Base-by-base conservation (phyloP, 2,329 filamentous ascomycete species). In the Arthrinium puccinioides region DNA sequence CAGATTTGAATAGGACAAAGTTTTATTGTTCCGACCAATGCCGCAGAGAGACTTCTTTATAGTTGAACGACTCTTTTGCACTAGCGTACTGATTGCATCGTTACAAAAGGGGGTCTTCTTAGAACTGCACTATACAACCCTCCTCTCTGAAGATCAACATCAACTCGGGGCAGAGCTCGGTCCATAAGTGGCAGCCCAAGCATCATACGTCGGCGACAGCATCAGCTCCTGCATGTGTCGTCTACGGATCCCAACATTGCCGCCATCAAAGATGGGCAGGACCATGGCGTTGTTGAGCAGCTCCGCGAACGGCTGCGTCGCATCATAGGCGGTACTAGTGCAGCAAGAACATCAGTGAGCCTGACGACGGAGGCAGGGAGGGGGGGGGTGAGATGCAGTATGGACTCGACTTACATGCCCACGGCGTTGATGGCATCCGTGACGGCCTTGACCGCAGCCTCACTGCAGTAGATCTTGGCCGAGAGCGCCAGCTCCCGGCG, bases 231-330 rank as follows among this genome's bases (percentile, higher is more conserved):
- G 63, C 38, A 74, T 45, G 39, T 70, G 63, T 20, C 70, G 55
- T 36, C 70, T 60, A 27, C 71, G 54, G 6, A 75, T 63, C 0
- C 72, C 71, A 9, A 75, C 60, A 49, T 76, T 76, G 0, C 72
- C 71, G 1, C 70, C 69, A 41, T 75, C 71, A 38, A 75, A 74
- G 18, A 67, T 63, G 4, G 69, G 67, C 35, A 73, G 41, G 4
- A 60, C 63, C 42, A 67, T 57, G 1, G 66, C 69, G 41, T 63
- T 62, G 24, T 66, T 65, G 19, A 72, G 47, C 10, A 72, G 45
- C 18, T 60, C 55, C 2, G 59, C 49, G 44, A 72, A 73, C 2
- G 61, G 63, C 40, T 62, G 56, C 20, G 60, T 55, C 5, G 50
- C 51, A 16, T 60, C 55, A 41, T 71, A 72, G 1, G 67, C 56